Conservation (phyloP, 305 asterid genomes). For the Andrographis paniculata region DNA sequence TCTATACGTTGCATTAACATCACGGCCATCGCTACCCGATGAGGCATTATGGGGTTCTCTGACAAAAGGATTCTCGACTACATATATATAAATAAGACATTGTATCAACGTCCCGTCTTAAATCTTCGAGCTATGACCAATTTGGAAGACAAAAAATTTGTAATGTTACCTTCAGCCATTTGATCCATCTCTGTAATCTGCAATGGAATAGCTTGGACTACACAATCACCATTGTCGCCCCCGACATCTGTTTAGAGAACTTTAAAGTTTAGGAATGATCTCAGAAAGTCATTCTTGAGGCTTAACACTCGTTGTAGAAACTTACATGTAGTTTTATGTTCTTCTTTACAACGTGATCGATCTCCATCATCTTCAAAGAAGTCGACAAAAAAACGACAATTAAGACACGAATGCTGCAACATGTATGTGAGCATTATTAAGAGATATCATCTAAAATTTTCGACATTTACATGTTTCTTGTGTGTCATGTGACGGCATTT, state of each 20-base stretch:
- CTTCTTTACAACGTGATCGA: constrained; percentile 6
- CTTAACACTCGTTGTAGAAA: no score
- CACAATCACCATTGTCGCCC: constrained; percentile 16
- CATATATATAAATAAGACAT: neutral
- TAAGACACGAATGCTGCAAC: no score
- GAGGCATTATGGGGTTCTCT: constrained; percentile 20
- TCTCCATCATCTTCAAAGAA: no score
- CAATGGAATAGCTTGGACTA: constrained; percentile 13
- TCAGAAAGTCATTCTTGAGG: no score
- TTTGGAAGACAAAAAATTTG: neutral
- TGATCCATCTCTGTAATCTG: constrained; percentile 17
- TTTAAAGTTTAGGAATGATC: no score
- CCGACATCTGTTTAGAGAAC: constrained; percentile 15
- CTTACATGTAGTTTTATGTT: constrained; percentile 21
- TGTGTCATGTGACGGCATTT: constrained; percentile 11
- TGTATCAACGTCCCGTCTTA: constrained; percentile 8
- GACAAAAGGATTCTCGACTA: neutral
- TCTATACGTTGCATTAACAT: constrained; percentile 19
- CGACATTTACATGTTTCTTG: constrained; percentile 19
- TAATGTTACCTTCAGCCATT: constrained; percentile 22
- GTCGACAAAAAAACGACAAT: no score
- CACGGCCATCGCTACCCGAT: constrained; percentile 23
- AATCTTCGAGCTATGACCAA: constrained; percentile 3
- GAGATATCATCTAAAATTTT: constrained; percentile 12
- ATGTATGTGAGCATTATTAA: neutral